Conservation (phyloP, 2,329 filamentous ascomycete genomes). For the Paraphoma chrysanthemicola region DNA sequence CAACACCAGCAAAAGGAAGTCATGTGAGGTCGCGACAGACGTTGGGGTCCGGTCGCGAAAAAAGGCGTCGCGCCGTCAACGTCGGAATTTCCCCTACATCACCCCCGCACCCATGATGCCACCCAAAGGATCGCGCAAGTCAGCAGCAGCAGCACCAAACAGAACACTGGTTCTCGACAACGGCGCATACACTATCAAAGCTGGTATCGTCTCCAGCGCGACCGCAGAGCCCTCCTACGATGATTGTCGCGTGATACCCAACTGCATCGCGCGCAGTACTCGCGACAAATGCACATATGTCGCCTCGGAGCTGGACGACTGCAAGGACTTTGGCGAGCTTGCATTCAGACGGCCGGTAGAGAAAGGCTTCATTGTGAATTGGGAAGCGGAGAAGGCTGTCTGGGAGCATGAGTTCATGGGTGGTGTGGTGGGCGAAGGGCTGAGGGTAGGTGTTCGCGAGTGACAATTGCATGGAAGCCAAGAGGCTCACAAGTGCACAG, state of each 20-base stretch:
- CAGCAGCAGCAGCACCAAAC: constrained; percentile 18
- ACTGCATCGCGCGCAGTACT: constrained; percentile 81
- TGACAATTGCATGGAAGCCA: not conserved
- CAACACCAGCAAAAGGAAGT: not conserved
- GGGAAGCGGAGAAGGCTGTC: constrained; percentile 94
- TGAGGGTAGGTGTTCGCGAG: constrained; percentile 52
- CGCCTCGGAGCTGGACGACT: constrained; percentile 77
- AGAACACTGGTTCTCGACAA: constrained; percentile 89
- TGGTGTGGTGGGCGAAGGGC: constrained; percentile 69
- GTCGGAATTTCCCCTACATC: not conserved
- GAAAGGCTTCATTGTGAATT: constrained; percentile 93
- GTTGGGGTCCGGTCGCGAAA: too few species aligned
- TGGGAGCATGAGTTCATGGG: constrained; percentile 92
- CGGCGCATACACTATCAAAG: constrained; percentile 89
- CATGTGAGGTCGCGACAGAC: not conserved
- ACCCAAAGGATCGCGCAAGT: constrained; percentile 42
- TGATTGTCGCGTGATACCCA: constrained; percentile 76
- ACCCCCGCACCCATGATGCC: constrained; percentile 26
- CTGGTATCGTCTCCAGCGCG: constrained; percentile 68
- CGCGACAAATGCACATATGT: constrained; percentile 81
- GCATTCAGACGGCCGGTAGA: constrained; percentile 88
- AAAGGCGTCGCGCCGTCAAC: not conserved
- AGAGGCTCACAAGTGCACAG: constrained; percentile 32
- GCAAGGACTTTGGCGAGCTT: constrained; percentile 88
- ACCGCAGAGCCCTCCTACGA: constrained; percentile 32